Base-by-base conservation (phyloP, 345 rosid genomes). In the Gossypium thurberi region DNA sequence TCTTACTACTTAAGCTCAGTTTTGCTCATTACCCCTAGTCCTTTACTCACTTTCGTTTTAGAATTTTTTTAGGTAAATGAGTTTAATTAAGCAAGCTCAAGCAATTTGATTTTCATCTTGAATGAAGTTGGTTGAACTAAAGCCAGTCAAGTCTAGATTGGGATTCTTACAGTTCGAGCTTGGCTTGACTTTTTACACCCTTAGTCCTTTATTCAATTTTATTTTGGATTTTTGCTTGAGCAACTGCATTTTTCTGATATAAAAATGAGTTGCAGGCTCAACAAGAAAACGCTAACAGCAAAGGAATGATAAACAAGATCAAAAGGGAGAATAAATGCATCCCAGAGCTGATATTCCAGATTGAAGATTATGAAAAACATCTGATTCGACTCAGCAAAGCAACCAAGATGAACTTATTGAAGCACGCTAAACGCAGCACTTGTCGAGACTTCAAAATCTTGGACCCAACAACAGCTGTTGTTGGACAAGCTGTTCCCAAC, bases 301-400 rank as follows among this genome's bases (percentile, higher is more conserved):
- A 83, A 81, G 89, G 90, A 12, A 80, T 85, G 68, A 76, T 85
- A 66, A 85, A 85, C 83, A 90, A 87, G 90, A 92, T 90, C 75
- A 90, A 86, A 80, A 87, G 89, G 85, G 98, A 92, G 82, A 90
- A 90, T n/a, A 88, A 84, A 81, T 87, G 89, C 89, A 87, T 92
- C 66, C 98, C 96, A 1, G 94, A 89, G 69, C 79, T 92, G 71
- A 89, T 92, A 65, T 92, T 85, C 76, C 96, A 89, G 80, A 89
- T 92, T 56, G 98, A 92, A 78, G 94, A 90, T 74, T 92, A 81
- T 7, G 98, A 92, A 72, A 89, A 84, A 74, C 84, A 88, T 67
- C 88, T 92, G 20, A 92, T 92, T 74, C 92, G 81, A 78, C 90
- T 92, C 12, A 86, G 96, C 86, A 90, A 89, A 82, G 83, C 71